Conservation (phyloP, 176 grass and related monocot genomes). For the Triticum timopheevii region DNA sequence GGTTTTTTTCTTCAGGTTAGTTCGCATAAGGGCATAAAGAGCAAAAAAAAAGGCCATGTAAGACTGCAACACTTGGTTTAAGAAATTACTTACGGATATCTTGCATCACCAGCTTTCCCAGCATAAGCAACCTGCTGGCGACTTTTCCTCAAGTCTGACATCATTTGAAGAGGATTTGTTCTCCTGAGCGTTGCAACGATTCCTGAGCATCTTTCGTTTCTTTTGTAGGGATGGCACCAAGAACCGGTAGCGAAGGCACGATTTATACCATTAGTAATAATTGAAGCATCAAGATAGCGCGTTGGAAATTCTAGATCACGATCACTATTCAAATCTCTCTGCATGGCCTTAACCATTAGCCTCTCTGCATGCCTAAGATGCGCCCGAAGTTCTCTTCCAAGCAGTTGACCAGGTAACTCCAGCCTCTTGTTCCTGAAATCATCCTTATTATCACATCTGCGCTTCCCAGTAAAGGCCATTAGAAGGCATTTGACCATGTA, state of each 20-base stretch:
- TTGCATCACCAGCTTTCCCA: conserved; percentile 90
- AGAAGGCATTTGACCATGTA: conserved; percentile 98
- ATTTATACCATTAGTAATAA: conserved; percentile 89
- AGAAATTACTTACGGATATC: conserved; percentile 90
- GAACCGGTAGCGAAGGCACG: conserved; percentile 88
- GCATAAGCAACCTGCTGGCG: conserved; percentile 92
- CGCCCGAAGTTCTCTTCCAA: conserved; percentile 79
- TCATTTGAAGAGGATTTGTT: conserved; percentile 95
- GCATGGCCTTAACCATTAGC: conserved; percentile 85
- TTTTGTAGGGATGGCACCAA: conserved; percentile 92
- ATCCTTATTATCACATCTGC: conserved; percentile 95
- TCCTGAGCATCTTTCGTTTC: conserved; percentile 67
- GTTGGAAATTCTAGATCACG: conserved; percentile 57
- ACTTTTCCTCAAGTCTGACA: conserved; percentile 89
- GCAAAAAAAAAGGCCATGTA: background rate
- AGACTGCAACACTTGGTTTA: conserved; percentile 6
- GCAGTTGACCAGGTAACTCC: conserved; percentile 76
- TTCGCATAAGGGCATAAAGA: conserved; percentile 15
- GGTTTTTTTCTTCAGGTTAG: conserved; percentile 31
- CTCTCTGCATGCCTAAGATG: conserved; percentile 85
- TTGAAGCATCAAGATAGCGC: conserved; percentile 70
- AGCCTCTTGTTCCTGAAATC: conserved; percentile 97
- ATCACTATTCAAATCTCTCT: conserved; percentile 90
- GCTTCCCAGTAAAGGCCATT: conserved; percentile 67
- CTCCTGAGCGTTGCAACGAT: conserved; percentile 87